These are phyloP conservation scores for Arachis hypogaea DNA, from an alignment of 306 rosid genomes.

Conservation along the genomic window DNA sequence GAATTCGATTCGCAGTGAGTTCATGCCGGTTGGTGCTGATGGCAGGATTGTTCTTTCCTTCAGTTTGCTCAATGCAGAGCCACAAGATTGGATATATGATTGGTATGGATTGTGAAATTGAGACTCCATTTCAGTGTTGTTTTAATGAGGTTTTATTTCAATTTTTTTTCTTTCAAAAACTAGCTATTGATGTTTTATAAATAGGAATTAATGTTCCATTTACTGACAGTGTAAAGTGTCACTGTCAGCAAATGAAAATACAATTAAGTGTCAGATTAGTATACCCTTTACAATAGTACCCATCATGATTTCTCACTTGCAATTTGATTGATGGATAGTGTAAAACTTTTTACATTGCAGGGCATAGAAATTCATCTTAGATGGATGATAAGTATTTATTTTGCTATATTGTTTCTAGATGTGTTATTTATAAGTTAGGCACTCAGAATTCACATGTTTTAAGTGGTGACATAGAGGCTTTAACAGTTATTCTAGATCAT, in stretches of 20 bases:
- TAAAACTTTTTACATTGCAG: no score
- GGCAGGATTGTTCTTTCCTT: conserved; percentile 89
- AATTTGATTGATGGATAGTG: no score
- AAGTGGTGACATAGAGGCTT: conserved; percentile 1
- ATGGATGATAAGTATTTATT: background rate
- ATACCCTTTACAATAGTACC: no score
- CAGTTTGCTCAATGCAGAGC: conserved; percentile 89
- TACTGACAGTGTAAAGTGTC: no score
- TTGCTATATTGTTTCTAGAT: background rate
- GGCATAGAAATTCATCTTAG: no score
- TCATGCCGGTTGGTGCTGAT: conserved; percentile 97
- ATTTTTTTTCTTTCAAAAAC: conserved; percentile 12
- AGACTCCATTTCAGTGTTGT: background rate
- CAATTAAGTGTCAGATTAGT: no score
- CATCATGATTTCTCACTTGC: no score
- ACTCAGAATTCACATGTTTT: background rate
- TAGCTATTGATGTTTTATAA: background rate
- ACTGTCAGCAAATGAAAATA: no score
- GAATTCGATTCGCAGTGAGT: conserved; percentile 74
- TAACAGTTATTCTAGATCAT: conserved; percentile 12
- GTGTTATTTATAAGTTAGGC: background rate
- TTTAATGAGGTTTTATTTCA: background rate
- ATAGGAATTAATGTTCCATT: no score
- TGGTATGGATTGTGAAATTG: conserved; percentile 61
- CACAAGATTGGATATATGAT: conserved; percentile 75